A percentile compares a stretch with the other conserved stretches of the same genome.
Evolutionary conservation across 805 yeast species (phyloP).

Genomic region (Pichia membranifaciens): DNA sequence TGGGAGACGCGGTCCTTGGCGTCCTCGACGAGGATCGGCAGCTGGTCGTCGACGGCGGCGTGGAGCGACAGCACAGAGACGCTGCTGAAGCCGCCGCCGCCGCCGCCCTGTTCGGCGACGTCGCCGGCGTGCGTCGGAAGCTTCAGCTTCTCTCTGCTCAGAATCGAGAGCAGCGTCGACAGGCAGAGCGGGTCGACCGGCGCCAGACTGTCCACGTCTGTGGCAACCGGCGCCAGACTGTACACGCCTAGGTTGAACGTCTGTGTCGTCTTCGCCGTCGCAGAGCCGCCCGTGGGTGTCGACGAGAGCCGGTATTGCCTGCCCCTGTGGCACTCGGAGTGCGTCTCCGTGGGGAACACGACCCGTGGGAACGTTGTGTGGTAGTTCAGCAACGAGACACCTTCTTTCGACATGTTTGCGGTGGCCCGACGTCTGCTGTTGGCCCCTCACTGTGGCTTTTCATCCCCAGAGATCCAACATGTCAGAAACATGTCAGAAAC

Average conservation of each 20-base stretch:
- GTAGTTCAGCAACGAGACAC: background rate
- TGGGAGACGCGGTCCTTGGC: slow-evolving; percentile 28
- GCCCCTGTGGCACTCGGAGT: background rate
- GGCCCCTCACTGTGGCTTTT: no score
- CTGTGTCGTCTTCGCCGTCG: background rate
- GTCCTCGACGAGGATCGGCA: slow-evolving; percentile 56
- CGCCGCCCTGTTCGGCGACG: background rate
- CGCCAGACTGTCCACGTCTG: slow-evolving; percentile 28
- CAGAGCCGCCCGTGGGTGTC: background rate
- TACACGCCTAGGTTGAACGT: slow-evolving; percentile 51
- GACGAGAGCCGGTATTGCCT: slow-evolving; percentile 1
- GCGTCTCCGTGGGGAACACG: slow-evolving; percentile 3
- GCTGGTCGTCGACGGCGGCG: slow-evolving; percentile 42
- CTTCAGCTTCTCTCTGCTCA: background rate
- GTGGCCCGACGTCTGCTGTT: no score
- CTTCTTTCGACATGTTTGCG: background rate
- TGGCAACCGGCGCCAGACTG: slow-evolving; percentile 27
- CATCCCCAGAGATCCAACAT: no score
- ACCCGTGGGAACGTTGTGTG: slow-evolving; percentile 6
- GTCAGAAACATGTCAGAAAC: no score
- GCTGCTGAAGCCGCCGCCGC: background rate
- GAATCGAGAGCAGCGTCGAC: slow-evolving; percentile 4
- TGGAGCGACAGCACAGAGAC: slow-evolving; percentile 42
- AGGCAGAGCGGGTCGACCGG: slow-evolving; percentile 60
- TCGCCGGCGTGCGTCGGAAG: background rate